Percentiles rank a stretch among this genome's conserved stretches.
These are phyloP conservation scores for Cornus controversa DNA, from an alignment of 148 eudicot species.

Conservation along the genomic window DNA sequence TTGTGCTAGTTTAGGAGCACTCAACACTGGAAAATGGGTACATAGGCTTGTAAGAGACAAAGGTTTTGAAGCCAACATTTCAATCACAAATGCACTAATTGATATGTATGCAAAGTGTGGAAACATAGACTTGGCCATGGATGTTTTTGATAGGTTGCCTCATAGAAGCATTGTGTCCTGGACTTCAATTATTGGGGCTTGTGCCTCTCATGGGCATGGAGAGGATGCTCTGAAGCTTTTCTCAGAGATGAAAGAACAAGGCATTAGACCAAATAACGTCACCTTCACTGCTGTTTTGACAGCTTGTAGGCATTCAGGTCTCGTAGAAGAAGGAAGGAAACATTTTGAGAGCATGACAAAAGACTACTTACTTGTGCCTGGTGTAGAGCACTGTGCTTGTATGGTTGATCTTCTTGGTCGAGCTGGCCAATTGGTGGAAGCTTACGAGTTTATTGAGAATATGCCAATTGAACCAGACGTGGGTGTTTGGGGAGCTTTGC, in stretches of 20 bases:
- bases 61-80: slow-evolving; percentile 29
- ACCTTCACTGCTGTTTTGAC: slow-evolving; percentile 32
- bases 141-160: slow-evolving; percentile 19
- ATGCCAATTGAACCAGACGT: slow-evolving; percentile 37
- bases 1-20: slow-evolving; percentile 22
- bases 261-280: slow-evolving; percentile 25
- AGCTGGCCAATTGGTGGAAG: slow-evolving; percentile 37
- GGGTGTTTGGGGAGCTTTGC: slow-evolving; percentile 43
- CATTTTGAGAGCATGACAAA: slow-evolving; percentile 29
- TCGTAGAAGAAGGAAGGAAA: slow-evolving; percentile 29
- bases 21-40: slow-evolving; percentile 23
- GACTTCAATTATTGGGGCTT: slow-evolving; percentile 29
- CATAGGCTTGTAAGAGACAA: slow-evolving; percentile 21
- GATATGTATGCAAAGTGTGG: slow-evolving; percentile 30
- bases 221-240: slow-evolving; percentile 24
- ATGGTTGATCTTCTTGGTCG: slow-evolving; percentile 47
- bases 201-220: slow-evolving; percentile 33
- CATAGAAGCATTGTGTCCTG: slow-evolving; percentile 26
- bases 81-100: slow-evolving; percentile 23
- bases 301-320: slow-evolving; percentile 36
- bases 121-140: slow-evolving; percentile 17
- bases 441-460: slow-evolving; percentile 31
- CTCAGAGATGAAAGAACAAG: slow-evolving; percentile 26
- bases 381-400: slow-evolving; percentile 34
- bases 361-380: slow-evolving; percentile 20